Base-by-base conservation (phyloP, 371 early-diverging fungal species). In the Lichtheimia hyalospora region DNA sequence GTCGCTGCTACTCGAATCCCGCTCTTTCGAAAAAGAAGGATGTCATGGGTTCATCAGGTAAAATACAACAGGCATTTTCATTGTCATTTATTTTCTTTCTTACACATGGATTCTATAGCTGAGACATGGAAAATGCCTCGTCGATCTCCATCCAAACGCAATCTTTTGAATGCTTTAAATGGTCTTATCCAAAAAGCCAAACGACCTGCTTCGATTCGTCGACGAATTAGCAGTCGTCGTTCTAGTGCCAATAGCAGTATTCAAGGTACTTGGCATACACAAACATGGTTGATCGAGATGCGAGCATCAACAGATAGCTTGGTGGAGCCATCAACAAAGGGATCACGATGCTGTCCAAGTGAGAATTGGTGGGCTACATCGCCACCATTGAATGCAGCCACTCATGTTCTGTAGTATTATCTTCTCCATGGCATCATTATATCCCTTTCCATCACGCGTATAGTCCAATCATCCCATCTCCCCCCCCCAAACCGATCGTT, bases 361-460 rank as follows among this genome's bases (percentile, higher is more conserved):
- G 63, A 63, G 44, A 63, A 63, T 41, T 63, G 63, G 63, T 63
- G 63, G 63, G 58, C 63, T 10, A 40, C 63, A 16, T 63, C 63
- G 6, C 58, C 58, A 21, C 49, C 63, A 44, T 25, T 63, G 10
- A 34, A 34, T 8, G 8, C 34, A 34, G 20, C 28, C 13, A 43
- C 56, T 3, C 41, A 27, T 57, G 52, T 21, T 25, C 25, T 25
- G 24, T 44, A 27, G 15, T 49, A 15, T 44, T 10, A 43, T 25
- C 43, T 21, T 44, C 12, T 41, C 46, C 21, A 8, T 40, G 18
- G 28, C 21, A 40, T 56, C 46, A 44, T 56, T 56, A 18, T 15
- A 14, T 56, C 43, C 4, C 48, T 23, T 25, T 24, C 2, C 0
- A 10, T 41, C 44, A 44, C 42, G 16, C 14, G 41, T 55, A 25